Percentiles rank a stretch among this genome's conserved stretches.
phyloP scores from a whole-genome alignment of 2,329 filamentous ascomycete genomes.

The Ophidiomyces ophidiicola region DNA sequence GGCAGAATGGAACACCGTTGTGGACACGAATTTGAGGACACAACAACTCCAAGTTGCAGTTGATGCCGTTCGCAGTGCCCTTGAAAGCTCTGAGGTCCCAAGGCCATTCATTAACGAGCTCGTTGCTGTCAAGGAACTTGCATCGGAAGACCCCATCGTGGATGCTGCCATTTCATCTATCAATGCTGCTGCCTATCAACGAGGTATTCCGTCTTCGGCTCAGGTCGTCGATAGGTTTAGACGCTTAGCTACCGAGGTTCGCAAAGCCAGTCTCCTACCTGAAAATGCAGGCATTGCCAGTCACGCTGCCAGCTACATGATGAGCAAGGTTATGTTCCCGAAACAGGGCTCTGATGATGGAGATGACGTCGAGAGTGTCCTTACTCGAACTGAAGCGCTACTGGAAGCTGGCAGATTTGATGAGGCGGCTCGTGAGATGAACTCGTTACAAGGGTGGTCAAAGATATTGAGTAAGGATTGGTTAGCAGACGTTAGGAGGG shows the following conservation, averaged over 20 bases:
- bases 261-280: constrained; percentile 84
- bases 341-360: constrained; percentile 76
- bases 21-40: constrained; percentile 81
- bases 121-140: constrained; percentile 86
- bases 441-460: constrained; percentile 81
- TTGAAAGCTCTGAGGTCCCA: constrained; percentile 62
- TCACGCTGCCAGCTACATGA: constrained; percentile 76
- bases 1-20: constrained; percentile 75
- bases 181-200: constrained; percentile 85
- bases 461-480: constrained; percentile 91
- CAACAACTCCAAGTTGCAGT: constrained; percentile 95
- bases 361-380: constrained; percentile 83
- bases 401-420: constrained; percentile 91
- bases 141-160: constrained; percentile 70
- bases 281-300: constrained; percentile 90
- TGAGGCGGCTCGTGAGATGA: constrained; percentile 87
- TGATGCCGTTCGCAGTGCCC: constrained; percentile 74
- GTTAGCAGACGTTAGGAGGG: constrained; percentile 78
- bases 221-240: constrained; percentile 94
- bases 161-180: constrained; percentile 93
- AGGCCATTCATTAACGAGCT: constrained; percentile 85
- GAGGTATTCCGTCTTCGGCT: constrained; percentile 68
- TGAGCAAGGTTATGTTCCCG: constrained; percentile 93
- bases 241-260: constrained; percentile 77
- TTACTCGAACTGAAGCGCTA: constrained; percentile 76